Percentiles rank a stretch among this genome's conserved stretches.
Evolutionary conservation across 805 yeast genomes (phyloP).

Genomic region (Lipomyces sp.): DNA sequence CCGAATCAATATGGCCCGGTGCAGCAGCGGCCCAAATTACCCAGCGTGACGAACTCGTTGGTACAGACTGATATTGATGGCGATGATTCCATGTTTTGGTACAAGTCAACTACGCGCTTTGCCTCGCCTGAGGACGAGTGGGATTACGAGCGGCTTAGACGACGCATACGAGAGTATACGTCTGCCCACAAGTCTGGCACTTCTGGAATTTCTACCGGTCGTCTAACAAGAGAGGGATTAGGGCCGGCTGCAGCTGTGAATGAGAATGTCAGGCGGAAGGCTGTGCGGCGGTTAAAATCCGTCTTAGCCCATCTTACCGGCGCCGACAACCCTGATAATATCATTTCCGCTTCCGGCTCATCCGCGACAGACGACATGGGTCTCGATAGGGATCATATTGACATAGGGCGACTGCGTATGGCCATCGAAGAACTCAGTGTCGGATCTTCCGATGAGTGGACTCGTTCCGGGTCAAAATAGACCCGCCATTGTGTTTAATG

Average conservation of each 20-base stretch:
- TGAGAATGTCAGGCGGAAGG: constrained; percentile 20
- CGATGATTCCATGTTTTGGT: constrained; percentile 34
- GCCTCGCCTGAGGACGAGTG: constrained; percentile 33
- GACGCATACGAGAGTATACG: constrained; percentile 30
- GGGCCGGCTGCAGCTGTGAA: constrained; percentile 29
- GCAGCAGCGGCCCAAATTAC: background rate
- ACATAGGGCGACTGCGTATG: constrained; percentile 24
- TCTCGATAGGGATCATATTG: constrained; percentile 22
- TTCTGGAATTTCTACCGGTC: background rate
- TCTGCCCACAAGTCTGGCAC: background rate
- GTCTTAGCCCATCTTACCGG: constrained; percentile 28
- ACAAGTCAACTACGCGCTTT: constrained; percentile 32
- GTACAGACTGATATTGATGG: constrained; percentile 34
- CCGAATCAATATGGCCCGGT: background rate
- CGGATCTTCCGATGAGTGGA: background rate
- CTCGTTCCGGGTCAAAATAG: background rate
- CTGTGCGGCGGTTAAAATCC: constrained; percentile 28
- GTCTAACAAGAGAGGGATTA: constrained; percentile 10
- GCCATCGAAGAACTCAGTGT: constrained; percentile 29
- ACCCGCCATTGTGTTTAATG: background rate
- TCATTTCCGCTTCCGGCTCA: constrained; percentile 4
- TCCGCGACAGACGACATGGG: constrained; percentile 13
- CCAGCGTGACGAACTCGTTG: constrained; percentile 24
- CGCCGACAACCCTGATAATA: constrained; percentile 1
- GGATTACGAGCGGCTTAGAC: constrained; percentile 33